These are phyloP conservation scores for Lepiota brunneoincarnata DNA, from an alignment of 768 basidiomycete genomes.

Conservation along the genomic window DNA sequence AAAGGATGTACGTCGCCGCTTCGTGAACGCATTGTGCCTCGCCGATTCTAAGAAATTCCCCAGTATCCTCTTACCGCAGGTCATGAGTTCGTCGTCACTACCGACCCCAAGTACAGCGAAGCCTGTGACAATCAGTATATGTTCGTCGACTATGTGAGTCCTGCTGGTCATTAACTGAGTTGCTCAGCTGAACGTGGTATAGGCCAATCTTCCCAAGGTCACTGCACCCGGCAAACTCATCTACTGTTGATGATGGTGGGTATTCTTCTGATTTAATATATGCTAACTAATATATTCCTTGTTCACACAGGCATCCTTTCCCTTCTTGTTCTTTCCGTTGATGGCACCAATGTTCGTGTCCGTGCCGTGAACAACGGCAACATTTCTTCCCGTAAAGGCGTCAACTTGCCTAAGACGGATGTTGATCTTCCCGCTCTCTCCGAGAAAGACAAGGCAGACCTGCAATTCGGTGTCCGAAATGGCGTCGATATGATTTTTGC, in stretches of 20 bases:
- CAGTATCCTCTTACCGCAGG: constrained; percentile 85
- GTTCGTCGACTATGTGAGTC: constrained; percentile 90
- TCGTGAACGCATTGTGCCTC: not conserved
- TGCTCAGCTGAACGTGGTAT: not conserved
- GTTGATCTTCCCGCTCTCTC: constrained; percentile 98
- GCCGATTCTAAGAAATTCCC: not conserved
- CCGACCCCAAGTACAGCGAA: constrained; percentile 78
- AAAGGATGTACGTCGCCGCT: constrained; percentile 65
- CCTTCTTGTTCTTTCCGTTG: constrained; percentile 88
- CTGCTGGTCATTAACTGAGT: constrained; percentile 6
- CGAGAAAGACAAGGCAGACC: constrained; percentile 96
- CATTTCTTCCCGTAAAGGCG: constrained; percentile 96
- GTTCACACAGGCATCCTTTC: constrained; percentile 57
- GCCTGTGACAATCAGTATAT: constrained; percentile 79
- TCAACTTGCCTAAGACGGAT: constrained; percentile 96
- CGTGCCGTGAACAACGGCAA: constrained; percentile 88
- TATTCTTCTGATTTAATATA: not conserved
- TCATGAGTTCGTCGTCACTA: constrained; percentile 90
- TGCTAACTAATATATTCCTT: not conserved
- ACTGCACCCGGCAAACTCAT: constrained; percentile 96
- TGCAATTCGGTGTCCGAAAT: constrained; percentile 94
- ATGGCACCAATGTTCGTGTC: constrained; percentile 77
- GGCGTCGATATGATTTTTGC: constrained; percentile 99
- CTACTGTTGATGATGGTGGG: constrained; percentile 94
- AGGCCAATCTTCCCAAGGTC: constrained; percentile 93